Base-by-base conservation (phyloP, 1,139 yeast species). In the Barnettozyma hawaiiensis region DNA sequence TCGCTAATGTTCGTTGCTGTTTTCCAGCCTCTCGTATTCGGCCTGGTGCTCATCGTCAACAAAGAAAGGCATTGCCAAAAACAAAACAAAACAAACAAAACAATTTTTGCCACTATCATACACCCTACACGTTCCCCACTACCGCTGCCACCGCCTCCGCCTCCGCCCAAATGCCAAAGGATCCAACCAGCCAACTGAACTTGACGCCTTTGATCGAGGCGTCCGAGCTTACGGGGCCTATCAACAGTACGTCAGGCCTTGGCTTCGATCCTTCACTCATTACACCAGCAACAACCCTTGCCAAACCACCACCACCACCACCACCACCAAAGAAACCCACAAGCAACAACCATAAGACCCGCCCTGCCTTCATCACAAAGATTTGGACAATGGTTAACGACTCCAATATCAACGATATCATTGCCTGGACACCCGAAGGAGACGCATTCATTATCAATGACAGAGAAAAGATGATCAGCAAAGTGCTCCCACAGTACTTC, bases 311-410 rank as follows among this genome's bases (percentile, higher is more conserved):
- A n/a, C n/a, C n/a, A n/a, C n/a, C n/a, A n/a, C n/a, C n/a, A n/a
- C n/a, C n/a, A n/a, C n/a, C n/a, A 4, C 12, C 35, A 14, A 31
- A 31, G 33, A 31, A 16, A 15, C 21, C 16, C 33, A 31, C n/a
- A 5, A 16, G 21, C 21, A 6, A 31, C 21, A 35, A 29, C 11
- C 24, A 24, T n/a, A 39, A 39, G 31, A 16, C 39, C 8, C 66
- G 89, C 43, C 95, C 96, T 1, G 92, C 95, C 0, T 90, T 90
- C 65, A 95, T 90, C 8, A 77, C 82, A 70, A 90, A 90, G 61
- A 69, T 90, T 28, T 92, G 97, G 97, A 76, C 83, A 31, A 92
- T 92, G 96, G 90, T 92, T 11, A 89, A 89, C 60, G 97, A 90
- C 59, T 70, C 77, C 1, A 60, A 65, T 1, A 90, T 90, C 60